Evolutionary conservation across 768 basidiomycete species (phyloP).

Genomic region (Amyloporia xantha): DNA sequence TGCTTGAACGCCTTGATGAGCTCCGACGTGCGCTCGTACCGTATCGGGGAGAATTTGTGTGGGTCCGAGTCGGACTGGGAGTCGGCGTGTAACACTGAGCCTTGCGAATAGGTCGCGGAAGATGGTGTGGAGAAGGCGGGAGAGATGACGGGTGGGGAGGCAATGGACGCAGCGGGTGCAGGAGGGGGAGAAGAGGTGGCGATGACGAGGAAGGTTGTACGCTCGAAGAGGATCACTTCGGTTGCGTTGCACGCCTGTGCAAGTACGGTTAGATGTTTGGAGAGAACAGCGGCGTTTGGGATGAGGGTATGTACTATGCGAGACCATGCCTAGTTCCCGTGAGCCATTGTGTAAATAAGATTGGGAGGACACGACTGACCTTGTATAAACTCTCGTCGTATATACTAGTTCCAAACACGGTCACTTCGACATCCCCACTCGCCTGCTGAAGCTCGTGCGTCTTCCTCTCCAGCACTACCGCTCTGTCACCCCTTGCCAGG

Average conservation of each 20-base stretch:
- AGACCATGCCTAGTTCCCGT: constrained; percentile 80
- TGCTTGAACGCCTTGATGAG: constrained; percentile 95
- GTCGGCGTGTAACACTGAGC: constrained; percentile 6
- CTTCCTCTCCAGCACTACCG: constrained; percentile 61
- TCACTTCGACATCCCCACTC: constrained; percentile 52
- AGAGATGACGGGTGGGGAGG: constrained; percentile 8
- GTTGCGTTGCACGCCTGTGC: constrained; percentile 84
- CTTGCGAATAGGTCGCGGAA: not conserved
- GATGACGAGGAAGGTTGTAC: constrained; percentile 96
- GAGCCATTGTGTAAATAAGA: not conserved
- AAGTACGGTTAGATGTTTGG: constrained; percentile 80
- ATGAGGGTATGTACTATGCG: constrained; percentile 94
- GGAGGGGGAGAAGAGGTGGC: constrained; percentile 63
- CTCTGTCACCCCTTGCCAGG: constrained; percentile 62
- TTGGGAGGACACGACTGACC: constrained; percentile 33
- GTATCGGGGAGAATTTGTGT: constrained; percentile 54
- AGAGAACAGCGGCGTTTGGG: constrained; percentile 87
- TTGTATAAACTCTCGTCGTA: constrained; percentile 91
- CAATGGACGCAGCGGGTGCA: constrained; percentile 30
- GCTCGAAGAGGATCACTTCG: constrained; percentile 94
- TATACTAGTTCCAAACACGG: constrained; percentile 90
- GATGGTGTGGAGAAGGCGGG: constrained; percentile 17
- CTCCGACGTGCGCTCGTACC: constrained; percentile 85
- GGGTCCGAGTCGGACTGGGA: constrained; percentile 24
- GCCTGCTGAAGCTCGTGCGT: constrained; percentile 64